Evolutionary conservation across 805 yeast genomes (phyloP).

Genomic region (Lipomyces sp.): DNA sequence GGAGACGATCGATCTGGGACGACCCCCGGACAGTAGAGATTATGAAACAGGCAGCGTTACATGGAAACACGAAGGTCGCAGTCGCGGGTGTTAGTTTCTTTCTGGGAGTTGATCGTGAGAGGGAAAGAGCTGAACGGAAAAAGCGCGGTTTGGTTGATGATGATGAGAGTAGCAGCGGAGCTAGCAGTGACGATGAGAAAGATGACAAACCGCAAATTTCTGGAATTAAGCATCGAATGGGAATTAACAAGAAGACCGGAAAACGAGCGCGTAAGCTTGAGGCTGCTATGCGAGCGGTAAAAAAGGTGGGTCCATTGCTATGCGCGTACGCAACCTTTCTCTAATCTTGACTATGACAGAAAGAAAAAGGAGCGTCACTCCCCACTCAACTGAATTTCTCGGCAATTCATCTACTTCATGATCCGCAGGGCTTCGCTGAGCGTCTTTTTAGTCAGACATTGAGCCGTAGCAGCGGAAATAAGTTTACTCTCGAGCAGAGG

Average conservation of each 20-base stretch:
- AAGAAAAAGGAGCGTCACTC: slow-evolving; percentile 52
- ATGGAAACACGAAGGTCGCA: slow-evolving; percentile 83
- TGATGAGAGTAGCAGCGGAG: slow-evolving; percentile 53
- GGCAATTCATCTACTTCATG: slow-evolving; percentile 91
- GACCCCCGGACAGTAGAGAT: slow-evolving; percentile 96
- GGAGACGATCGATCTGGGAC: slow-evolving; percentile 99
- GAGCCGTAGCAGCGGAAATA: slow-evolving; percentile 62
- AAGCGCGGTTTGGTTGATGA: slow-evolving; percentile 52
- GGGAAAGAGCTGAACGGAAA: slow-evolving; percentile 82
- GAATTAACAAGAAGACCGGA: slow-evolving; percentile 78
- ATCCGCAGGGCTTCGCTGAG: slow-evolving; percentile 98
- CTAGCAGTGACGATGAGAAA: slow-evolving; percentile 45
- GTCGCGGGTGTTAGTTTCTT: slow-evolving; percentile 89
- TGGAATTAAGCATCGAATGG: slow-evolving; percentile 75
- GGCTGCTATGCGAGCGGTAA: slow-evolving; percentile 67
- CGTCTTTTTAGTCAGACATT: slow-evolving; percentile 73
- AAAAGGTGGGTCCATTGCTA: slow-evolving; percentile 48
- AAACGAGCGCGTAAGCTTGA: slow-evolving; percentile 83
- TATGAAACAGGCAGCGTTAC: slow-evolving; percentile 94
- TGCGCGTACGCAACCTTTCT: background rate
- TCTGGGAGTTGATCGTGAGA: slow-evolving; percentile 91
- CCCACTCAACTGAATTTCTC: slow-evolving; percentile 82
- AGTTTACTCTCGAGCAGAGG: slow-evolving; percentile 83
- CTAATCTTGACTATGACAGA: slow-evolving; percentile 40
- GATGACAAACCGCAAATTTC: slow-evolving; percentile 14